Conservation (phyloP, 192 early-diverging fungal genomes). For the Coemansia sp. region DNA sequence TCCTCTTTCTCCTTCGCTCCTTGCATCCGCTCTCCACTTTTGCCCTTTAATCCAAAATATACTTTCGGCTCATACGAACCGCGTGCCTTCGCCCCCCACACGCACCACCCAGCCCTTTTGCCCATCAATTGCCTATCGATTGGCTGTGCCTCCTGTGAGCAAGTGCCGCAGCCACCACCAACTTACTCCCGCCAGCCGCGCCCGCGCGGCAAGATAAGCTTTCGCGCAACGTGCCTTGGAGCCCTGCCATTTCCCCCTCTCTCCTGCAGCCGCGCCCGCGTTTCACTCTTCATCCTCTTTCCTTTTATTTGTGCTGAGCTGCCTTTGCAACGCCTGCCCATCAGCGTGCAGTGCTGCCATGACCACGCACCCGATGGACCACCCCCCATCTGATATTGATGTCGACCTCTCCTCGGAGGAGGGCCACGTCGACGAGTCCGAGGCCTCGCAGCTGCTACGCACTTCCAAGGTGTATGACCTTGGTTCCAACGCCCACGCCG, state of each 20-base stretch:
- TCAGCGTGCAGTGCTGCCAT: constrained; percentile 45
- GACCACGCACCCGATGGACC: constrained; percentile 53
- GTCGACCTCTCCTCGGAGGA: constrained; percentile 53
- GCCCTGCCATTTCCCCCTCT: constrained; percentile 8
- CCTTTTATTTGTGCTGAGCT: constrained; percentile 4
- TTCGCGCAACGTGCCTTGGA: constrained; percentile 3
- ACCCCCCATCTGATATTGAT: constrained; percentile 52
- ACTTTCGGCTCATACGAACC: not conserved
- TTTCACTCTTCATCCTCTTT: constrained; percentile 10
- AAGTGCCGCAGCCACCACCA: not conserved
- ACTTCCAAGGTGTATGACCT: constrained; percentile 34
- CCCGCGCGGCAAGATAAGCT: not conserved
- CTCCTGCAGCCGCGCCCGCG: constrained; percentile 11
- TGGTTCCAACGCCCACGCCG: constrained; percentile 15
- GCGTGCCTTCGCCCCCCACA: not conserved
- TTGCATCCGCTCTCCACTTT: not conserved
- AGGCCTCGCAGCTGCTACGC: constrained; percentile 38
- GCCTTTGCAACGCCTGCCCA: constrained; percentile 14
- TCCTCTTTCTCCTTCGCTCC: constrained; percentile 7
- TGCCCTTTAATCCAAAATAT: constrained; percentile 1
- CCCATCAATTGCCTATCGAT: constrained; percentile 22
- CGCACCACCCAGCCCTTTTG: not conserved
- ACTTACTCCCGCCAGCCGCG: not conserved
- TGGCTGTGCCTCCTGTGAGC: not conserved
- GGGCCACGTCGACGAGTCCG: constrained; percentile 34